Base-by-base conservation (phyloP, 2,329 filamentous ascomycete species). In the Bipolaris gigantea region DNA sequence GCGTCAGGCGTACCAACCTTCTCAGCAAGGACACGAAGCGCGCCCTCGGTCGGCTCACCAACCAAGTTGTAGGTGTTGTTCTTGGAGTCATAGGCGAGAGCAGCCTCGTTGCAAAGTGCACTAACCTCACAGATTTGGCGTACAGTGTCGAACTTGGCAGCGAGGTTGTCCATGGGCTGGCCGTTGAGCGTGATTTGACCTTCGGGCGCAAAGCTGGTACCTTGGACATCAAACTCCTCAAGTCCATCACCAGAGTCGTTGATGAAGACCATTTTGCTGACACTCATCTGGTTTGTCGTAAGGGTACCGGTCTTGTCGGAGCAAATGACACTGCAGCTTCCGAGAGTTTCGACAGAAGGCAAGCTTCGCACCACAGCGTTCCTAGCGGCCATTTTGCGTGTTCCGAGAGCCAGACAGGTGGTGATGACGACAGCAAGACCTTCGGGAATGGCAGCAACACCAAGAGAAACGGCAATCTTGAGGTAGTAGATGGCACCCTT, bases 401-500 rank as follows among this genome's bases (percentile, higher is more conserved):
- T 99, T 65, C 95, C 94, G 30, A 99, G 83, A 60, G 94, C 94
- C 57, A 99, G 81, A 76, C 94, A 99, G 27, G 94, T 97, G n/a
- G 94, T 99, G 65, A 99, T 99, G 63, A 99, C 95, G 48, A 97
- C 94, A 30, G 94, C 94, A 41, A 99, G 84, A 75, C 95, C 94
- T 79, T 99, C 94, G 0, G 94, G 94, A 70, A 99, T 99, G 62
- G 95, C 94, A 42, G 94, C 94, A 38, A 99, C 94, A 76, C 94
- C 95, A 34, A 99, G 89, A 45, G 94, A 99, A 38, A 99, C 95
- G 38, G 94, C 94, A 72, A 99, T 99, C 83, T 99, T 99, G 68
- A 99, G 85, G 77, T 99, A 99, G 83, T 99, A 99, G 70, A 99
- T 97, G 55, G 94, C 94, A 56, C 94, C 94, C 81, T 97, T 99